Evolutionary conservation across 75 land plant genomes (phyloP).

Genomic region (Larix kaempferi): DNA sequence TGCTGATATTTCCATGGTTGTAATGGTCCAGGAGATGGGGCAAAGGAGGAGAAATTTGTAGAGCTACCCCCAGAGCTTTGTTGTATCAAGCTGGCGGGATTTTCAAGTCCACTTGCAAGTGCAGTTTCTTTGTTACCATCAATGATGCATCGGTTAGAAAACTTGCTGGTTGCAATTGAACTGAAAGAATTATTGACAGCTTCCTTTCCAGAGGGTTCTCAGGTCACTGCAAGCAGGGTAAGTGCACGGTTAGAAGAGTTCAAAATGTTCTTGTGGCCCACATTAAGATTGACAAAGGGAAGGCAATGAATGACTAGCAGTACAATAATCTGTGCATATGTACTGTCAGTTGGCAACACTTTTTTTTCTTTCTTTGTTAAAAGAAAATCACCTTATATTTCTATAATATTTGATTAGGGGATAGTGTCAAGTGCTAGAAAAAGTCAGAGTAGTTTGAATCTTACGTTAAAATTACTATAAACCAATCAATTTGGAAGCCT

Average conservation of each 20-base stretch:
- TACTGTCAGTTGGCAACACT: neutral
- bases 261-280: too few relatives aligned
- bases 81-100: slow-evolving; percentile 55
- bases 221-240: slow-evolving; percentile 57
- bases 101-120: slow-evolving; percentile 70
- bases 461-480: too few relatives aligned
- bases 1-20: neutral
- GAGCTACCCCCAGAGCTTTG: slow-evolving; percentile 97
- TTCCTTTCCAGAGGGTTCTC: slow-evolving; percentile 60
- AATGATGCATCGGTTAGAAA: slow-evolving; percentile 88
- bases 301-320: neutral
- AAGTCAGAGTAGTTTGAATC: too few relatives aligned
- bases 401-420: too few relatives aligned
- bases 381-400: too few relatives aligned
- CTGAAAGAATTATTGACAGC: slow-evolving; percentile 43
- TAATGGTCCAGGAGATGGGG: slow-evolving; percentile 28
- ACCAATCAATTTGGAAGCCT: neutral
- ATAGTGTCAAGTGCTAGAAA: too few relatives aligned
- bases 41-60: slow-evolving; percentile 53
- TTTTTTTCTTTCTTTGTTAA: neutral
- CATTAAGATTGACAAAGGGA: neutral
- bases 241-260: neutral
- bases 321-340: neutral
- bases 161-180: slow-evolving; percentile 78
- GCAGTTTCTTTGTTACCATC: slow-evolving; percentile 83